These are phyloP conservation scores for Aureobasidium sp. DNA, from an alignment of 2,329 filamentous ascomycete species.

Conservation along the genomic window DNA sequence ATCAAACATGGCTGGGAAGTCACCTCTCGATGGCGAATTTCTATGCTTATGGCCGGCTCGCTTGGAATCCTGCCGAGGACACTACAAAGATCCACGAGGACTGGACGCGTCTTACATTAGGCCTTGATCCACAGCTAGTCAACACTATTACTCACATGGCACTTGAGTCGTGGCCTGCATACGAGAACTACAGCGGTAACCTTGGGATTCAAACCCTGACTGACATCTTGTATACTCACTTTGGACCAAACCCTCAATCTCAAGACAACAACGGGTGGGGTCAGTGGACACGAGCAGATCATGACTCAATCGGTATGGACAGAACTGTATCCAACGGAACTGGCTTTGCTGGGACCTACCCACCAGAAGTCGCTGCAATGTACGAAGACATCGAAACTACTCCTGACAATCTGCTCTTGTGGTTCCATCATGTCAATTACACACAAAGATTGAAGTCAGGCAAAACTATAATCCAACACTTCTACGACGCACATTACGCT, in stretches of 20 bases:
- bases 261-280: conserved; percentile 76
- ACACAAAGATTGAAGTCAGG: conserved; percentile 68
- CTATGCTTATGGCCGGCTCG: conserved; percentile 73
- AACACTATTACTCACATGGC: conserved; percentile 68
- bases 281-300: conserved; percentile 75
- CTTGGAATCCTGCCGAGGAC: conserved; percentile 66
- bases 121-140: conserved; percentile 59
- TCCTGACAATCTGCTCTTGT: conserved; percentile 73
- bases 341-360: conserved; percentile 72
- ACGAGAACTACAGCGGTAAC: conserved; percentile 77
- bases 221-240: conserved; percentile 73
- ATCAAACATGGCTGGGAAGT: conserved; percentile 74
- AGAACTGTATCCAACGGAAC: conserved; percentile 75
- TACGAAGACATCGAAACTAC: conserved; percentile 71
- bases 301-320: conserved; percentile 72
- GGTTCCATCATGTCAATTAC: conserved; percentile 80
- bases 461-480: conserved; percentile 73
- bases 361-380: conserved; percentile 60
- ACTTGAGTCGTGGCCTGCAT: conserved; percentile 75
- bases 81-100: conserved; percentile 62
- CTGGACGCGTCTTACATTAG: conserved; percentile 76
- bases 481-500: conserved; percentile 69
- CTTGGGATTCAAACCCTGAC: conserved; percentile 75
- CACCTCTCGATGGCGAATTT: conserved; percentile 77
- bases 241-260: conserved; percentile 71